Evolutionary conservation across 2,329 filamentous ascomycete species (phyloP), one percentile per base, ranked within the genome.

Genomic region (Hortaea werneckii): DNA sequence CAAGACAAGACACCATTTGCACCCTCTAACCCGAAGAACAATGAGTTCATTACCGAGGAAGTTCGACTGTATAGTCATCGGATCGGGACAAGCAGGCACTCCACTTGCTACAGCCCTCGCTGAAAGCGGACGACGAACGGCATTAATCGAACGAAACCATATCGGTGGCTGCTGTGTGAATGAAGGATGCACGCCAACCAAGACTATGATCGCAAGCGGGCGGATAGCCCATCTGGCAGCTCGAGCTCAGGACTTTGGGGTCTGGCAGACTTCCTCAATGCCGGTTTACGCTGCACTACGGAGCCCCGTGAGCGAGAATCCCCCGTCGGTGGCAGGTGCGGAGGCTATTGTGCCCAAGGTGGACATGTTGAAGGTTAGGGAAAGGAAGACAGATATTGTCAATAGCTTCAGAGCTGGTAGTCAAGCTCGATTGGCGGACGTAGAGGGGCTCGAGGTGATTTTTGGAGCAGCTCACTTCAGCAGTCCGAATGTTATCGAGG

Each of bases 131-230:
- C 63, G 65, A 11, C 69, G 67, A 42, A 71, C 70, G 0, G 67
- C 67, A 5, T 59, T 77, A 27, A 61, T 77, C 43, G 75, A 77
- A 53, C 60, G 66, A n/a, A 49, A 63, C 0, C 66, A 73, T 44
- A 62, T 78, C 2, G 74, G 72, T n/a, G 75, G 74, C 8, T 47
- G 38, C 35, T 49, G 44, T 37, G 37, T 49, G 29, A 46, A 46
- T 74, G 72, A 73, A 49, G 75, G 75, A 4, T 78, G 75, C 53
- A 77, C 75, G 8, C 75, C 75, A 0, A 77, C 75, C 13, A 78
- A 78, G 56, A 77, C 75, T 6, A 71, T 78, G 67, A 71, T 78
- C 41, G 68, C 75, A 3, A 74, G 70, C 13, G 75, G 72, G 1
- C 63, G 73, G 4, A 66, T 69, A 2, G 74, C 74, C 2, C 70